Base-by-base conservation (phyloP, 2,329 filamentous ascomycete genomes). In the Sclerotiophoma versabilis region DNA sequence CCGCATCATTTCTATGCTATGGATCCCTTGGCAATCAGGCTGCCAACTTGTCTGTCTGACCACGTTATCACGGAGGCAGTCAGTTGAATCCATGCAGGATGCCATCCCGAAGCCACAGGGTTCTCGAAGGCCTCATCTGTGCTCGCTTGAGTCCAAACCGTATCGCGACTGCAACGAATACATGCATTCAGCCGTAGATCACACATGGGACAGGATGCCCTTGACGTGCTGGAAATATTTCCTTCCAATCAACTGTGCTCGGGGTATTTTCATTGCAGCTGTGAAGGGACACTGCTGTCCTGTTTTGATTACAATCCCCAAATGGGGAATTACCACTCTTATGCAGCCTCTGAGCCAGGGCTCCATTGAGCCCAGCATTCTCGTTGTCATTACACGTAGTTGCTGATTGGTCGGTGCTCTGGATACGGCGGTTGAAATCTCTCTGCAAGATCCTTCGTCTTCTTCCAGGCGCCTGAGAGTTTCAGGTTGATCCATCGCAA, bases 401-500 rank as follows among this genome's bases (percentile, higher is more conserved):
- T 17, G 38, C 2, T 63, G 58, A 71, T 67, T 72, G 68, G 69
- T 48, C 43, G 27, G 34, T 60, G 57, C 60, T 49, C 49, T 60
- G 59, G 60, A 51, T 47, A 47, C 57, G 57, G 60, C 49, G 55
- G 56, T 55, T 61, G 44, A 63, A 66, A 68, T 69, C 60, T 70
- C 60, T 60, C 58, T 59, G 62, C 55, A 57, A 70, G 62, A 70
- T 69, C 59, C 62, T 66, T 64, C 60, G 60, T 59, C 60, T 63
- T 66, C 67, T 66, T 69, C 59, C 62, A 63, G 66, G 54, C 67
- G 68, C 51, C 45, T 54, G 29, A 65, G 44, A 58, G 70, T 74
- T 74, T 67, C 66, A 69, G 51, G 53, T 64, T 69, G 69, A 72
- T 70, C 67, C 63, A 57, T 58, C 53, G 59, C 56, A 55, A 57